phyloP scores from a whole-genome alignment of 139 green algal genomes.

The Chlamydomonas asymmetrica region DNA sequence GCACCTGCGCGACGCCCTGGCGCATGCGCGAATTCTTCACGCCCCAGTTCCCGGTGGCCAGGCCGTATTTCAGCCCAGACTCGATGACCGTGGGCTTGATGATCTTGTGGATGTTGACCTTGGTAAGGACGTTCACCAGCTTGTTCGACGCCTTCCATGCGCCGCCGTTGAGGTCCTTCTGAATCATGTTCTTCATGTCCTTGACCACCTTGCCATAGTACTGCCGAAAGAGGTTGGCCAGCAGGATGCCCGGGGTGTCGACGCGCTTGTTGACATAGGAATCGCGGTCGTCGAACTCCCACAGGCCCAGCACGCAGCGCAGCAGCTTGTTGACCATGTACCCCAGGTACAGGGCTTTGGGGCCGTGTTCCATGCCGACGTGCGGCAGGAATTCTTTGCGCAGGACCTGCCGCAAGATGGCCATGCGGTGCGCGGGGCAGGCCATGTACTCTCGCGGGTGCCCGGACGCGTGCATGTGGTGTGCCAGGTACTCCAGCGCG shows the following conservation, averaged over 20 bases:
- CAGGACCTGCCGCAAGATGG: constrained; percentile 11
- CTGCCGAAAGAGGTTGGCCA: constrained; percentile 18
- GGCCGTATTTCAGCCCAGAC: constrained; percentile 60
- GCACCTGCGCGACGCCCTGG: constrained; percentile 40
- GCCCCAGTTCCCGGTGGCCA: constrained; percentile 74
- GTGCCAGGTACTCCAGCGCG: constrained; percentile 61
- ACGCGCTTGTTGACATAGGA: constrained; percentile 70
- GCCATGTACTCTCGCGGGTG: background rate
- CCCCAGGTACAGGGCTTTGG: constrained; percentile 22
- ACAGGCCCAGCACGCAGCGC: background rate
- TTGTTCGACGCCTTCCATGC: too few species aligned
- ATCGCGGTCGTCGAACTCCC: constrained; percentile 53
- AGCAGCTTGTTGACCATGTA: constrained; percentile 27
- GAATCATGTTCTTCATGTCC: constrained; percentile 36
- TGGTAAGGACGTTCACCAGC: constrained; percentile 17
- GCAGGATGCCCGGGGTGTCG: constrained; percentile 25
- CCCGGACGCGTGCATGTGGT: constrained; percentile 43
- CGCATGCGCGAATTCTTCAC: constrained; percentile 1
- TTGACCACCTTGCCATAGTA: constrained; percentile 64
- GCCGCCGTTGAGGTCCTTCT: constrained; percentile 5
- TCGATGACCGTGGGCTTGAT: constrained; percentile 64
- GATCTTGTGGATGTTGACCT: constrained; percentile 50
- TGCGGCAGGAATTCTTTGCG: constrained; percentile 33
- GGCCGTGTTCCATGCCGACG: background rate
- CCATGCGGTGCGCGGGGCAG: background rate